Evolutionary conservation across 108 stramenopile genomes (phyloP).

Genomic region (Hondaea fermentalgiana): DNA sequence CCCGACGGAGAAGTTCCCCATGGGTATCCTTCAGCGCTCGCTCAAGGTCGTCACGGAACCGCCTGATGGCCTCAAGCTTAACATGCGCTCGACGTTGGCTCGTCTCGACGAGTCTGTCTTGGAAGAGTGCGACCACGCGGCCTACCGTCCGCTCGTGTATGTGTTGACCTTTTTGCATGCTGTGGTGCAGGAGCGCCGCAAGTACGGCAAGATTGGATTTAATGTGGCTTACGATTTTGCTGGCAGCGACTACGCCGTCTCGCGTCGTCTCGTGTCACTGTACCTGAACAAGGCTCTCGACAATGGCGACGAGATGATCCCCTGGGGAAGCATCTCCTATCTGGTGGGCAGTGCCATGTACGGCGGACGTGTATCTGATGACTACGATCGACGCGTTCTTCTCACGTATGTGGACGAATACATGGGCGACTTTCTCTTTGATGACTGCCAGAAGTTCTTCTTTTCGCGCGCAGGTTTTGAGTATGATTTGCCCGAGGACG

Average conservation of each 20-base stretch:
- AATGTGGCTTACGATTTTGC: constrained; percentile 65
- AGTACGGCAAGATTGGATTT: constrained; percentile 66
- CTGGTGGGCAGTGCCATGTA: constrained; percentile 66
- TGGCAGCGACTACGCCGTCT: constrained; percentile 56
- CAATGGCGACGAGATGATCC: constrained; percentile 53
- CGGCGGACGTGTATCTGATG: constrained; percentile 60
- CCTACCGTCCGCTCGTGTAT: constrained; percentile 56
- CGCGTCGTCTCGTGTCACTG: constrained; percentile 43
- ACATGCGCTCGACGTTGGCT: constrained; percentile 54
- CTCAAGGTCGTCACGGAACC: constrained; percentile 67
- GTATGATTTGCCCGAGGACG: constrained; percentile 39
- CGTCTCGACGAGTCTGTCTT: constrained; percentile 46
- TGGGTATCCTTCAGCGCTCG: constrained; percentile 59
- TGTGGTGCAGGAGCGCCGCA: constrained; percentile 59
- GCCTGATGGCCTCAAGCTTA: constrained; percentile 63
- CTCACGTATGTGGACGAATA: constrained; percentile 58
- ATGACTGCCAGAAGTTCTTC: constrained; percentile 58
- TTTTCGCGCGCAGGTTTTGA: constrained; percentile 56
- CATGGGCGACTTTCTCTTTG: constrained; percentile 67
- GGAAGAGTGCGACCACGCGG: constrained; percentile 60
- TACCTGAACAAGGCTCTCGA: constrained; percentile 58
- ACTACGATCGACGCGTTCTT: constrained; percentile 59
- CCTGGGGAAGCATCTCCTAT: constrained; percentile 63
- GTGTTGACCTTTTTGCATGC: constrained; percentile 59
- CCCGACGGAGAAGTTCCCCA: constrained; percentile 62